Evolutionary conservation across 441 rosid genomes (phyloP).

Genomic region (Erodium trifolium): DNA sequence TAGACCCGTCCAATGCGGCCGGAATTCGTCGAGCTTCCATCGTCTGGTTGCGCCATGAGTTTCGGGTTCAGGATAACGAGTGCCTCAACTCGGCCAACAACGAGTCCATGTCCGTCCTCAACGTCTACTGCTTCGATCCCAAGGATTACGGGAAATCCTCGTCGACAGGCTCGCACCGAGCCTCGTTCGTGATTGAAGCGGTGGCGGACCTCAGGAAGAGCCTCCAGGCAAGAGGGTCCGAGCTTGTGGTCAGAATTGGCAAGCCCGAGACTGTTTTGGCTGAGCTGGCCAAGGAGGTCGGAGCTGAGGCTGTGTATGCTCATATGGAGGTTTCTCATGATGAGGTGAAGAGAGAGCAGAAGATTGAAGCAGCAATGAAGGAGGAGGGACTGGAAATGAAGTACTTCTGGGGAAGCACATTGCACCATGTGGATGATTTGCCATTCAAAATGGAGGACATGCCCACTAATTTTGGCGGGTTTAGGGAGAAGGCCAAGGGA

Average conservation of each 20-base stretch:
- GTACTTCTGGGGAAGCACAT: constrained; percentile 90
- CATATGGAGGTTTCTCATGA: constrained; percentile 80
- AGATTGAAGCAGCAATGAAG: constrained; percentile 71
- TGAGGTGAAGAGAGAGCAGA: constrained; percentile 76
- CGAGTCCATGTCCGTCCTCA: constrained; percentile 72
- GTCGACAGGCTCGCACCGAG: constrained; percentile 75
- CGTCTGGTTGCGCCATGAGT: constrained; percentile 92
- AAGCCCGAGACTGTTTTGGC: constrained; percentile 65
- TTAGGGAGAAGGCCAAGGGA: constrained; percentile 59
- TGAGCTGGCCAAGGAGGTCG: constrained; percentile 73
- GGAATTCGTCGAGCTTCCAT: constrained; percentile 74
- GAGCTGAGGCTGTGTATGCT: constrained; percentile 82
- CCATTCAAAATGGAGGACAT: constrained; percentile 76
- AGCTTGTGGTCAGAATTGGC: constrained; percentile 80
- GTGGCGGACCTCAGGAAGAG: constrained; percentile 78
- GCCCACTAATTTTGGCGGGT: constrained; percentile 70
- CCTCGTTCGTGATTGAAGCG: constrained; percentile 68
- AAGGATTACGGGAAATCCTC: constrained; percentile 83
- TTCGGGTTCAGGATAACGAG: constrained; percentile 85
- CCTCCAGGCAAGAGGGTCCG: constrained; percentile 77
- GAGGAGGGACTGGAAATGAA: constrained; percentile 83
- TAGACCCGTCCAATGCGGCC: constrained; percentile 72
- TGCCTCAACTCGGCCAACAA: constrained; percentile 68
- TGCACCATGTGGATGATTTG: constrained; percentile 85
- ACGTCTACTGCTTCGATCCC: constrained; percentile 93